These are phyloP conservation scores for Volvariella volvacea DNA, from an alignment of 1,284 basidiomycete species.

Conservation along the genomic window DNA sequence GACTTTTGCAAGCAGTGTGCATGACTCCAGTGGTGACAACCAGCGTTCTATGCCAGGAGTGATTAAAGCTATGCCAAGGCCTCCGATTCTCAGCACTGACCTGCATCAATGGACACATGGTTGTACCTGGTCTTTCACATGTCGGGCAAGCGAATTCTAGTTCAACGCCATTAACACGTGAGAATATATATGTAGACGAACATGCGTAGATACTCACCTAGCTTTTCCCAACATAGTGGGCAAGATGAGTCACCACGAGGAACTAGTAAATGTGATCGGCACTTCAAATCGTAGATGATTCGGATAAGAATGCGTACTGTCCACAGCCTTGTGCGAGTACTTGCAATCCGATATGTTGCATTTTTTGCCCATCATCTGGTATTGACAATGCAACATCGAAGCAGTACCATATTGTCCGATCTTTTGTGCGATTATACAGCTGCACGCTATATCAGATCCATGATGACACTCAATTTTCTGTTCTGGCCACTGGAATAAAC, in stretches of 20 bases:
- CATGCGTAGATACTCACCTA: too few relatives aligned
- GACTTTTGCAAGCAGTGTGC: slow-evolving; percentile 17
- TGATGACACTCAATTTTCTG: slow-evolving; percentile 9
- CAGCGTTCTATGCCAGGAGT: too few relatives aligned
- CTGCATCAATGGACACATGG: too few relatives aligned
- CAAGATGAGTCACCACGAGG: too few relatives aligned
- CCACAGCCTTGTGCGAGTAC: neutral
- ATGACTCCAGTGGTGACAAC: slow-evolving; percentile 19
- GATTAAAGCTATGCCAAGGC: too few relatives aligned
- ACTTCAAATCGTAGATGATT: too few relatives aligned
- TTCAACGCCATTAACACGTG: too few relatives aligned
- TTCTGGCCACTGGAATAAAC: neutral
- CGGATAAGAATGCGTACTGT: neutral
- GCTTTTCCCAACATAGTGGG: too few relatives aligned
- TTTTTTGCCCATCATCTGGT: neutral
- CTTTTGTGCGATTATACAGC: slow-evolving; percentile 15
- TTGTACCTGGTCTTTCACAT: too few relatives aligned
- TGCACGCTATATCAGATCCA: slow-evolving; percentile 9
- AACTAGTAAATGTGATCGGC: too few relatives aligned
- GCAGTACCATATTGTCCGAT: slow-evolving; percentile 13
- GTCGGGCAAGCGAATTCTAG: too few relatives aligned
- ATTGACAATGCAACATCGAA: neutral
- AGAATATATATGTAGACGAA: too few relatives aligned
- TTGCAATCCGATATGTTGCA: neutral
- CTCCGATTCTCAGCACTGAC: neutral